Base-by-base conservation (phyloP, 108 stramenopile genomes). In the Asterionellopsis glacialis region DNA sequence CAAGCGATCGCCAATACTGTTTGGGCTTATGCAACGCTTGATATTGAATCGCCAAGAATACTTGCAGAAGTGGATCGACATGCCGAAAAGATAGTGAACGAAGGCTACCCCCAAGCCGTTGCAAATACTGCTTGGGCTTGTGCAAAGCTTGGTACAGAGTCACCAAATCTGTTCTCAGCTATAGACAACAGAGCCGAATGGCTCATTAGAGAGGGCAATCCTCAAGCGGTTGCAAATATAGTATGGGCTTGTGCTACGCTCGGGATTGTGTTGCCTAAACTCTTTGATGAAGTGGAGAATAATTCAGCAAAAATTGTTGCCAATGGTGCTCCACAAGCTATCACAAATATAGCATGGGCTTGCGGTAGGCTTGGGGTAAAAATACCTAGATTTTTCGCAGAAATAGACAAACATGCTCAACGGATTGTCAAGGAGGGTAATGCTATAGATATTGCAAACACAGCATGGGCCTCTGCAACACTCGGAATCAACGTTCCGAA, bases 81-180 rank as follows among this genome's bases (percentile, higher is more conserved):
- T 5, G 41, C 67, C 12, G 49, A 41, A 14, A 25, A 50, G 27
- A 16, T 68, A 9, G 26, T 68, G 21, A 21, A 54, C 11, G 26
- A 53, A 24, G 67, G 67, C 1, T 42, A 40, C 12, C 59, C 67
- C 23, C 67, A 54, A 57, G 26, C 12, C 15, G 51, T 59, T 43
- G 58, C 67, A 26, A 68, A 53, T 33, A 57, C 38, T 43, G 67
- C 56, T 26, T 68, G 67, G 67, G 59, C 67, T 25, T 68, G 51
- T 40, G 59, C 67, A 15, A 68, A 39, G 6, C 49, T 60, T 12
- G 67, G 67, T 6, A 26, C 60, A n/a, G 7, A 59, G 43, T 16
- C 51, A n/a, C 67, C 59, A 18, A 68, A 45, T 13, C 41, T 68
- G 12, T 60, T 68, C 51, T 11, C 12, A 27, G 45, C 38, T 9